Evolutionary conservation across 306 rosid species (phyloP).

Genomic region (Clitoria ternatea): DNA sequence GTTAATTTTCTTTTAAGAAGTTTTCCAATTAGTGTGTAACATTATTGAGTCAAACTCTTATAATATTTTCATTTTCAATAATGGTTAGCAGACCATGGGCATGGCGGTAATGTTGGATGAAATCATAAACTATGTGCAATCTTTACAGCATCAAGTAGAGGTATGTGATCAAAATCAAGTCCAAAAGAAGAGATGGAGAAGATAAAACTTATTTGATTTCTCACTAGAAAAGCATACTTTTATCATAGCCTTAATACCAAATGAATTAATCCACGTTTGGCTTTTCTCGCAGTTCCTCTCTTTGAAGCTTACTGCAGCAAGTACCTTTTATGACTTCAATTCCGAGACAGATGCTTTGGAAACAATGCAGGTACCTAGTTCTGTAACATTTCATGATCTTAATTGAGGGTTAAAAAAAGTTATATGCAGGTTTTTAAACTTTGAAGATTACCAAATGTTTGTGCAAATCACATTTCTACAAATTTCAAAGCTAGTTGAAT

Average conservation of each 20-base stretch:
- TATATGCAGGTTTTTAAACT: neutral
- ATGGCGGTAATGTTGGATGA: conserved; percentile 99
- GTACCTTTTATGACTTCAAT: conserved; percentile 71
- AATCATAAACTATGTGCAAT: conserved; percentile 94
- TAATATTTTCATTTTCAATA: neutral
- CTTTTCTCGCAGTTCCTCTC: conserved; percentile 77
- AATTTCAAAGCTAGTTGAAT: too few species aligned
- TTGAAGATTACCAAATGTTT: too few species aligned
- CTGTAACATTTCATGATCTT: neutral
- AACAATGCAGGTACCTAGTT: conserved; percentile 62
- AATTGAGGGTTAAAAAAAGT: neutral
- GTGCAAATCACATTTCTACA: too few species aligned
- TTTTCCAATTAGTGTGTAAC: neutral
- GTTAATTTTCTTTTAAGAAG: neutral
- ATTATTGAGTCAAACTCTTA: neutral
- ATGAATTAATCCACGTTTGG: neutral
- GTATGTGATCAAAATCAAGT: conserved; percentile 39
- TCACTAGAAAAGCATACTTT: neutral
- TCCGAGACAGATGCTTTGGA: conserved; percentile 66
- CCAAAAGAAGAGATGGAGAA: neutral
- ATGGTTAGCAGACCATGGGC: conserved; percentile 84
- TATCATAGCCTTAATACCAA: neutral
- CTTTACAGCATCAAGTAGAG: conserved; percentile 97
- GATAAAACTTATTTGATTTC: neutral
- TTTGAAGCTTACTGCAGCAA: conserved; percentile 89